phyloP scores from a whole-genome alignment of 306 rosid species.

The Dicorynia guianensis region DNA sequence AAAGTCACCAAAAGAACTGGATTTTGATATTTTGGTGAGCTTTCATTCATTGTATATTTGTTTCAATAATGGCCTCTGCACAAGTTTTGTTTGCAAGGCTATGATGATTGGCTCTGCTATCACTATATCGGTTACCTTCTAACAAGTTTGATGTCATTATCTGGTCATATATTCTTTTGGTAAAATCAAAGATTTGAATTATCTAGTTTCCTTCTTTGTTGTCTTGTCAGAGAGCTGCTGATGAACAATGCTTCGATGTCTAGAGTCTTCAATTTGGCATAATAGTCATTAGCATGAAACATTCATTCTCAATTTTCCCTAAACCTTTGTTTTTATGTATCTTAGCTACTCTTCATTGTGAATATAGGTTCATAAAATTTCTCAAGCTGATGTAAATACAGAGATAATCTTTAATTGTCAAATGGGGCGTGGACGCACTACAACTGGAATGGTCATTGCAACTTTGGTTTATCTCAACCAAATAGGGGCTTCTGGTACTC shows the following conservation, averaged over 20 bases:
- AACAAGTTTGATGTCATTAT: constrained; percentile 12
- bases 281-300: constrained; percentile 22
- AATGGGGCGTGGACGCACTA: constrained; percentile 97
- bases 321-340: constrained; percentile 25
- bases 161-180: constrained; percentile 22
- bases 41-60: constrained; percentile 26
- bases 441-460: constrained; percentile 96
- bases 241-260: constrained; percentile 6
- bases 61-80: constrained; percentile 11
- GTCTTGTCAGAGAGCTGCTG: constrained; percentile 25
- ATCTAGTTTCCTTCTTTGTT: constrained; percentile 6
- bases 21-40: constrained; percentile 91
- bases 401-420: constrained; percentile 91
- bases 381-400: constrained; percentile 74
- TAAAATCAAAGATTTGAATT: constrained; percentile 31
- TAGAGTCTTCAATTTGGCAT: constrained; percentile 30
- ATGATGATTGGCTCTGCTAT: constrained; percentile 19
- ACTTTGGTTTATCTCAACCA: constrained; percentile 86
- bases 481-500: constrained; percentile 81
- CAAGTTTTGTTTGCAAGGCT: constrained; percentile 31
- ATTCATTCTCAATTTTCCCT: constrained; percentile 2
- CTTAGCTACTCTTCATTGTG: constrained; percentile 47
- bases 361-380: constrained; percentile 80
- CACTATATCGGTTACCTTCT: constrained; percentile 2
- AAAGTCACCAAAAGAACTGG: constrained; percentile 85